phyloP scores from a whole-genome alignment of 305 asterid genomes.

The Ruellia speciosa region DNA sequence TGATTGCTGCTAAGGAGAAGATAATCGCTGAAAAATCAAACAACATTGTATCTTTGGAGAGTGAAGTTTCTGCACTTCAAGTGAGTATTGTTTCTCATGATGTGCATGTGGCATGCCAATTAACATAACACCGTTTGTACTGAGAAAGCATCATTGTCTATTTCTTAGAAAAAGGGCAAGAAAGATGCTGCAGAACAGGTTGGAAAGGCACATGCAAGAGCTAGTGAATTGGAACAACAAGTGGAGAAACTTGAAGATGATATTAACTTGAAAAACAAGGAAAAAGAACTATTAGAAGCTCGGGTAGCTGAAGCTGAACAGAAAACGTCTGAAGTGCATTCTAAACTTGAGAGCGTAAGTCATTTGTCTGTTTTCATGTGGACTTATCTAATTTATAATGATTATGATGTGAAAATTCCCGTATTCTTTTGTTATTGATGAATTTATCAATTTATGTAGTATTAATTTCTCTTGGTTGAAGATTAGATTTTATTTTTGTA shows the following conservation, averaged over 20 bases:
- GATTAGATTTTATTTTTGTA: background rate
- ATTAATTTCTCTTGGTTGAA: slow-evolving; percentile 2
- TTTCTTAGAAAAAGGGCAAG: slow-evolving; percentile 36
- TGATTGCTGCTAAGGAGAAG: slow-evolving; percentile 58
- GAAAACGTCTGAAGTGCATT: slow-evolving; percentile 29
- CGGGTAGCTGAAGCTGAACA: slow-evolving; percentile 42
- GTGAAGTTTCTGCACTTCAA: slow-evolving; percentile 56
- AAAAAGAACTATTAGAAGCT: slow-evolving; percentile 41
- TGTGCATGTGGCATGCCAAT: background rate
- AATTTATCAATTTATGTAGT: background rate
- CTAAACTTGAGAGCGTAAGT: slow-evolving; percentile 58
- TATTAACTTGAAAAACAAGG: slow-evolving; percentile 37
- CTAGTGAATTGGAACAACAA: slow-evolving; percentile 40
- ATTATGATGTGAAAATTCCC: background rate
- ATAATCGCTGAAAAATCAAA: slow-evolving; percentile 51
- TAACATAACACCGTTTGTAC: background rate
- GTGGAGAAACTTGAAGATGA: slow-evolving; percentile 54
- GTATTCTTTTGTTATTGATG: slow-evolving; percentile 3
- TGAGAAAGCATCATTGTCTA: background rate
- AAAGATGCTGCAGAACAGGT: slow-evolving; percentile 49
- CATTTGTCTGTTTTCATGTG: slow-evolving; percentile 1
- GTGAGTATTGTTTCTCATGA: slow-evolving; percentile 33
- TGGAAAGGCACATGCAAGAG: slow-evolving; percentile 64
- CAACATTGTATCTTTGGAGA: slow-evolving; percentile 48
- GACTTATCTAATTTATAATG: slow-evolving; percentile 8